Evolutionary conservation across 2,329 filamentous ascomycete species (phyloP), one percentile per base, ranked within the genome.

Genomic region (Aaosphaeria pasadenensis): DNA sequence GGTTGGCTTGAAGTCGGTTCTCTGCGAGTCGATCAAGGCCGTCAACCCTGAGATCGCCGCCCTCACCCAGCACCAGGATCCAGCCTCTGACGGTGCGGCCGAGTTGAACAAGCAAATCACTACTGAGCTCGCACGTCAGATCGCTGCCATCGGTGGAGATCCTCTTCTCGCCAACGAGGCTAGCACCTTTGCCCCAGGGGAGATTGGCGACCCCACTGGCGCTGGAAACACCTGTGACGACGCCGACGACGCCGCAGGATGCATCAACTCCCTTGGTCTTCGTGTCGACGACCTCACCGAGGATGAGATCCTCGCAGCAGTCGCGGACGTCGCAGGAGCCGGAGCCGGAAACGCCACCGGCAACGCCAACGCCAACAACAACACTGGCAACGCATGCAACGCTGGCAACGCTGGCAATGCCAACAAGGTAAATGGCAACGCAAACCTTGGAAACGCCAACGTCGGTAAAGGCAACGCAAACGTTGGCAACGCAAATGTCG

Each of bases 1-100:
- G 7, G 82, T 86, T 51, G 83, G 83, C 43, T 67, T 74, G 40
- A 77, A 75, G n/a, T 83, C 79, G 42, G 79, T 76, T 31, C 67
- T 77, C 43, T 88, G 84, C 72, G 76, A 68, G 38, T 71, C 69
- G 64, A 82, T 77, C 55, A 41, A 68, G 38, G 81, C 84, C 11
- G 73, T 75, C 49, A 88, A 88, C 70, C 77, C 84, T 3, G 84
- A 87, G 71, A 85, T 88, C 58, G 79, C 76, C 30, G 82, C 82
- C 39, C 64, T 88, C 50, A 70, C 74, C 46, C 83, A 86, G 69
- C 84, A 87, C 69, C 84, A 88, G 53, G 85, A 88, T 63, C 83
- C 85, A 30, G 85, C 84, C 17, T 81, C 81, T 1, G 62, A 74
- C 3, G 77, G 77, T 39, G 81, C 83, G 9, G 75, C 77, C 11